phyloP scores from a whole-genome alignment of 2,329 filamentous ascomycete species.

The Paecilomyces variotii region DNA sequence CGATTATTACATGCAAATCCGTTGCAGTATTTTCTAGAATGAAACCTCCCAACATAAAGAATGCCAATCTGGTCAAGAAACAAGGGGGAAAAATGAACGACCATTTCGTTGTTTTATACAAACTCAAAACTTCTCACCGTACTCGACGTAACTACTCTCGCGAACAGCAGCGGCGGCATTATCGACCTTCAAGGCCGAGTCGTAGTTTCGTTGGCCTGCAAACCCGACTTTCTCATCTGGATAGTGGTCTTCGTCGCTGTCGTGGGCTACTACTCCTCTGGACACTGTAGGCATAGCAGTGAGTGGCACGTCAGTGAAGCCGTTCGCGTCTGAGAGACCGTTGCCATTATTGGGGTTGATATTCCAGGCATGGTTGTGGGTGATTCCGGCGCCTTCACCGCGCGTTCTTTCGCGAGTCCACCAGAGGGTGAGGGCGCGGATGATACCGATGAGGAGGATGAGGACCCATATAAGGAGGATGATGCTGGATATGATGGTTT shows the following conservation, averaged over 20 bases:
- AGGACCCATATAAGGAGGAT: constrained; percentile 71
- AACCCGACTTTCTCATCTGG: constrained; percentile 37
- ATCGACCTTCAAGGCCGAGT: constrained; percentile 21
- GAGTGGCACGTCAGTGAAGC: constrained; percentile 32
- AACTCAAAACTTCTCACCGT: constrained; percentile 23
- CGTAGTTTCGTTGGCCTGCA: constrained; percentile 30
- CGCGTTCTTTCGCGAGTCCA: constrained; percentile 51
- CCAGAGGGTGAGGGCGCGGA: constrained; percentile 58
- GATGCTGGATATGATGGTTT: constrained; percentile 69
- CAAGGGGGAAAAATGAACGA: constrained; percentile 1
- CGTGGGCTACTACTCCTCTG: constrained; percentile 3
- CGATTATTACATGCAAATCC: too few relatives aligned
- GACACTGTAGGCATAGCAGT: constrained; percentile 17
- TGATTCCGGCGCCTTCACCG: constrained; percentile 48
- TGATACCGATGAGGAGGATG: constrained; percentile 65
- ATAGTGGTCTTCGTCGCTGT: constrained; percentile 17
- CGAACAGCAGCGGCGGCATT: constrained; percentile 13
- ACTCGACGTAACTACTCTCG: constrained; percentile 31
- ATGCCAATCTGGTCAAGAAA: not conserved
- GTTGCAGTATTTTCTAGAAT: too few relatives aligned
- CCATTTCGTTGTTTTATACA: not conserved
- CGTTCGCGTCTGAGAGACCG: constrained; percentile 12
- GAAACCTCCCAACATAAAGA: too few relatives aligned
- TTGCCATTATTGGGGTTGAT: constrained; percentile 12
- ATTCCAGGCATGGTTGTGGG: constrained; percentile 3